Evolutionary conservation across 2,329 filamentous ascomycete genomes (phyloP), one percentile per base, ranked within the genome.

Genomic region (Microsporum canis): DNA sequence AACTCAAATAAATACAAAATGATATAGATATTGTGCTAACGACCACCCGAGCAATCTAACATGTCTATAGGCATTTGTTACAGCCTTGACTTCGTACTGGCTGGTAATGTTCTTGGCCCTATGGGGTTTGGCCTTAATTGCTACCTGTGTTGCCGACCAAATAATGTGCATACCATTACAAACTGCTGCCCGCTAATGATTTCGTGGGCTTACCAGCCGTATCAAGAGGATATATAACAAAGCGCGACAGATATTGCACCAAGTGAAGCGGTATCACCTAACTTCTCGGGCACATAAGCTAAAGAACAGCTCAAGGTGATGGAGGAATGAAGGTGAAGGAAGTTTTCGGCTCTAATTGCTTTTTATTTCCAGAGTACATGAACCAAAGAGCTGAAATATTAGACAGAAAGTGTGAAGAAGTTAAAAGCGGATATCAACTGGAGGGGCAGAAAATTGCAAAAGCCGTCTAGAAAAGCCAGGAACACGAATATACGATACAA

Each of bases 31-130:
- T 23, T 23, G 17, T 23, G 17, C 17, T 23, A 23, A 23, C 17
- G 17, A 23, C 17, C 17, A 23, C 17, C 17, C 14, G 60, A 14
- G 1, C 6, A 12, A 49, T 41, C 69, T 71, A 60, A 70, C 60
- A 5, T 14, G 29, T 8, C 17, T 17, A 5, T 64, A 85, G 83
- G 81, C 82, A 58, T 86, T 86, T 76, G 69, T 78, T 64, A 77
- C 83, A 34, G 77, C 83, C 39, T 77, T 86, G 70, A 69, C 80
- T 64, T 79, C 80, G 65, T 87, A 86, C 77, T 85, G 80, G 78
- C 76, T 86, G 67, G 83, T 86, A 76, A 85, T 84, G 73, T 78
- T 84, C 69, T 75, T 85, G 65, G 84, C 84, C n/a, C 74, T 84
- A 66, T 87, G 84, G 84, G 84, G 83, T 34, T 75, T 87, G 65